A percentile compares a stretch with the other conserved stretches of the same genome.
These are phyloP conservation scores for Carex sylvatica DNA, from an alignment of 202 grass and related monocot species.

Conservation along the genomic window DNA sequence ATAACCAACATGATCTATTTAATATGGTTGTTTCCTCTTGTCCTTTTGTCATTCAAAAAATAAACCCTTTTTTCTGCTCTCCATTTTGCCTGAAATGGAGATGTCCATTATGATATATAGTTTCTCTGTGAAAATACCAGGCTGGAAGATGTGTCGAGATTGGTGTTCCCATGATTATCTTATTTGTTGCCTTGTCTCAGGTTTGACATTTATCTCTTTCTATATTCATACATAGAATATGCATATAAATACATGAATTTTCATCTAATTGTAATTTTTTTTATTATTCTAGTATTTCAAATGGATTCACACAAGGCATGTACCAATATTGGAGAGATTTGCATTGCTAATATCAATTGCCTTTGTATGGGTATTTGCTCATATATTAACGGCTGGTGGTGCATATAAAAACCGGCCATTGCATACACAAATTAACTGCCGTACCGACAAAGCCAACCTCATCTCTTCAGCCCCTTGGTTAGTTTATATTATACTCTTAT, in stretches of 20 bases:
- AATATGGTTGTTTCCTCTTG: slow-evolving; percentile 10
- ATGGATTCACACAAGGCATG: slow-evolving; percentile 47
- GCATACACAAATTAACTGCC: slow-evolving; percentile 76
- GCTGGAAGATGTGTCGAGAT: slow-evolving; percentile 90
- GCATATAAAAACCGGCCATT: slow-evolving; percentile 70
- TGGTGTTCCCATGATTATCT: slow-evolving; percentile 78
- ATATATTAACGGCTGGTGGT: slow-evolving; percentile 80
- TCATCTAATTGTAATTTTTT: neutral
- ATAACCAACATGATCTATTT: slow-evolving; percentile 12
- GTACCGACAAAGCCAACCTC: slow-evolving; percentile 75
- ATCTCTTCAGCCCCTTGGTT: slow-evolving; percentile 90
- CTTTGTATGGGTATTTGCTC: slow-evolving; percentile 79
- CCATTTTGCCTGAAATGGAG: slow-evolving; percentile 14
- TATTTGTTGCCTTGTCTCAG: slow-evolving; percentile 74
- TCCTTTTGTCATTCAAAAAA: neutral
- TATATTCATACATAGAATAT: neutral
- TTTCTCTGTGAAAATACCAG: slow-evolving; percentile 30
- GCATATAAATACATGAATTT: neutral
- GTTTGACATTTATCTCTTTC: slow-evolving; percentile 16
- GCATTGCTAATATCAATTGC: slow-evolving; percentile 67
- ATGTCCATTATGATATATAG: neutral
- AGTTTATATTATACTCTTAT: neutral
- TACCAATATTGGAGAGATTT: slow-evolving; percentile 83
- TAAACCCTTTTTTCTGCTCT: neutral
- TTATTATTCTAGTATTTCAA: slow-evolving; percentile 67